Evolutionary conservation across 2,329 filamentous ascomycete species (phyloP), one percentile per base, ranked within the genome.

Genomic region (Fusarium sacchari): DNA sequence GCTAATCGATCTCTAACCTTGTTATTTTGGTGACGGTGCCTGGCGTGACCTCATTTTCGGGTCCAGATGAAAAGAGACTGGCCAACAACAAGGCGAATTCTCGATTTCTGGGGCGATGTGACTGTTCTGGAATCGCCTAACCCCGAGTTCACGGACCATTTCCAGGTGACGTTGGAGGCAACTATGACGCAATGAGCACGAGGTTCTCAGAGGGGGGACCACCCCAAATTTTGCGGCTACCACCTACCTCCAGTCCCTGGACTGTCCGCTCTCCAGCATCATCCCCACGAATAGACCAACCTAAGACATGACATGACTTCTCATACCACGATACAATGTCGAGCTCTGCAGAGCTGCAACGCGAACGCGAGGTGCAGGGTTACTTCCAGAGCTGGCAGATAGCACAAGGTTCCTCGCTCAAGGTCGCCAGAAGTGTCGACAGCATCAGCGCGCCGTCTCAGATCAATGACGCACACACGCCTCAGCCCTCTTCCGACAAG

Each of bases 401-500:
- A 34, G 79, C 79, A 10, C 79, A 81, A 64, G 79, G 79, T 42
- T 81, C 79, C 0, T 78, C 79, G 6, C 69, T 79, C 42, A 80
- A 77, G 40, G 79, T 81, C 37, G 79, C 79, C 42, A 74, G 76
- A 70, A 80, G 77, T 58, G 76, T 81, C 49, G 79, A 80, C 57
- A 74, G 71, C 62, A 79, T 81, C 69, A 75, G 53, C 63, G 56
- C 80, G 67, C 15, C 84, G n/a, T 64, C 67, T 14, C 53, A 73
- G 39, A 37, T 74, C 57, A 72, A 75, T 39, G 76, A 69, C 63
- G 60, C 60, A 18, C 85, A 75, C 69, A 74, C 46, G 40, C 79
- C 81, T 11, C 75, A 78, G 39, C 74, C 78, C n/a, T 82, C 80
- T 13, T 76, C 79, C 59, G 82, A 84, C 69, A 80, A 79, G 53